Percentiles rank a stretch among this genome's conserved stretches.
Conservation (phyloP, 2,329 filamentous ascomycete species). For the Fusarium sp. region DNA sequence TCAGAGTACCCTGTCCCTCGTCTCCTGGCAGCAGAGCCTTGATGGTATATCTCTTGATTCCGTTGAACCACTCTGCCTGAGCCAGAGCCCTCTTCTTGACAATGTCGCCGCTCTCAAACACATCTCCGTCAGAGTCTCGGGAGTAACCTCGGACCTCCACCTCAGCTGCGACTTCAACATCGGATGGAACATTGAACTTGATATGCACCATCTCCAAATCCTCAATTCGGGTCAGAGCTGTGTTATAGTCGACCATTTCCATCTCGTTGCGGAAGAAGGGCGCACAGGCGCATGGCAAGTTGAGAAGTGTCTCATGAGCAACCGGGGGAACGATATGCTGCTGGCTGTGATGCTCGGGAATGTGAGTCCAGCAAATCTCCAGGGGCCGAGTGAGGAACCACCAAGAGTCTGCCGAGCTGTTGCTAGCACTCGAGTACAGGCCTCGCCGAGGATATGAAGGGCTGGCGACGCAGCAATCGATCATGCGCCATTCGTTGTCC, state of each 20-base stretch:
- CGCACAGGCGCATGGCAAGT: slow-evolving; percentile 84
- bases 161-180: slow-evolving; percentile 91
- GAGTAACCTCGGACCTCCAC: slow-evolving; percentile 84
- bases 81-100: slow-evolving; percentile 85
- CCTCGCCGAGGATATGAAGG: slow-evolving; percentile 85
- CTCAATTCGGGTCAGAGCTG: slow-evolving; percentile 82
- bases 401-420: slow-evolving; percentile 79
- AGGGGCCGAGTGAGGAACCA: slow-evolving; percentile 92
- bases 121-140: slow-evolving; percentile 85
- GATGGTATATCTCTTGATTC: slow-evolving; percentile 88
- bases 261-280: slow-evolving; percentile 84
- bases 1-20: slow-evolving; percentile 85
- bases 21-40: slow-evolving; percentile 92
- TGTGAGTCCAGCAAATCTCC: slow-evolving; percentile 94
- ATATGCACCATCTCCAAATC: slow-evolving; percentile 93
- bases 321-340: slow-evolving; percentile 93
- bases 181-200: slow-evolving; percentile 83
- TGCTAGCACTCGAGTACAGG: slow-evolving; percentile 76
- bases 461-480: slow-evolving; percentile 91
- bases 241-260: slow-evolving; percentile 89
- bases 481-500: slow-evolving; percentile 94
- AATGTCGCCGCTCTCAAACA: slow-evolving; percentile 89
- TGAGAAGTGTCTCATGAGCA: slow-evolving; percentile 82
- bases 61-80: slow-evolving; percentile 89
- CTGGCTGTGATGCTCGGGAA: slow-evolving; percentile 84